Conservation (phyloP, 495 filamentous ascomycete genomes). For the Xylaria intraflava region DNA sequence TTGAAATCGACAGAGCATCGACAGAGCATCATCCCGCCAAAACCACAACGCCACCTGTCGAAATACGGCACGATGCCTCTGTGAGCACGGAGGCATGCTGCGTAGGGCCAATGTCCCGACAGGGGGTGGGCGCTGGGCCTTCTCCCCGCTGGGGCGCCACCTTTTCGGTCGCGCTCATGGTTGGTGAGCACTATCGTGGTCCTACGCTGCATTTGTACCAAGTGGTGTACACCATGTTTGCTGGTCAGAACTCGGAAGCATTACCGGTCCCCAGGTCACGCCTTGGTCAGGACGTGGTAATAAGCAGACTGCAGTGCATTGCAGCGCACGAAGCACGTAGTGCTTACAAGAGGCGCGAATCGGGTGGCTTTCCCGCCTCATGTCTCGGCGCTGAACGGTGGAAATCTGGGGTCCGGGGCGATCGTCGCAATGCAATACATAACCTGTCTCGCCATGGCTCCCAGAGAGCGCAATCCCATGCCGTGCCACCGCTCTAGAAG, state of each 20-base stretch:
- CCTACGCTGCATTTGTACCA: not conserved
- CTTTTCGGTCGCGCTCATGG: slow-evolving; percentile 2
- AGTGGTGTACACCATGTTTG: not conserved
- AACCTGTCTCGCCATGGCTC: not conserved
- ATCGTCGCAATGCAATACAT: not conserved
- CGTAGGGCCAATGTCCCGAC: too few relatives aligned
- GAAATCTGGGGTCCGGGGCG: not conserved
- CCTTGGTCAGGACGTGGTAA: not conserved
- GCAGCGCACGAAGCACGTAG: too few relatives aligned
- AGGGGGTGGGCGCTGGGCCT: too few relatives aligned
- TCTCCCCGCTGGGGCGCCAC: not conserved
- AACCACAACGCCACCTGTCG: too few relatives aligned
- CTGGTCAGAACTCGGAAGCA: slow-evolving; percentile 1
- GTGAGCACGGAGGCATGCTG: too few relatives aligned
- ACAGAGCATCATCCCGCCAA: too few relatives aligned
- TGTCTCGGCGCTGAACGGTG: not conserved
- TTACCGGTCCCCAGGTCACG: not conserved
- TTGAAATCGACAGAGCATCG: too few relatives aligned
- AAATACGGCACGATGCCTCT: too few relatives aligned
- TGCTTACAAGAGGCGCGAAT: slow-evolving; percentile 8
- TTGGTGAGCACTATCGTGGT: not conserved
- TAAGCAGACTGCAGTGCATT: not conserved
- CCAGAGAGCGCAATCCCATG: not conserved
- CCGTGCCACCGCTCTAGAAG: slow-evolving; percentile 3
- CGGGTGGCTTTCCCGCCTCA: slow-evolving; percentile 2